These are phyloP conservation scores for Sugiyamaella smithiae DNA, from an alignment of 805 yeast genomes.

Conservation along the genomic window DNA sequence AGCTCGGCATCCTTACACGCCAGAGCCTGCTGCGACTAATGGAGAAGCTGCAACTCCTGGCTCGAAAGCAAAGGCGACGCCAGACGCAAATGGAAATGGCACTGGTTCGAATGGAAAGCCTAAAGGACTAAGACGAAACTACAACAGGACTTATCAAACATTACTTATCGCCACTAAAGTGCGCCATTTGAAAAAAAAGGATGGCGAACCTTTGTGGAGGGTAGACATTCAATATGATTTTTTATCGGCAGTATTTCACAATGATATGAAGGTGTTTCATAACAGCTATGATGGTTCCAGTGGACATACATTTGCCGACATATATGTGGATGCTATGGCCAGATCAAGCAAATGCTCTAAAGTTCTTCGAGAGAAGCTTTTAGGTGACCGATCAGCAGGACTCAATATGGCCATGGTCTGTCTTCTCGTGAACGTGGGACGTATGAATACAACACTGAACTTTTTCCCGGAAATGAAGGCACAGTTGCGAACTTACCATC, in stretches of 20 bases:
- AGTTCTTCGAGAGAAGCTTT: slow-evolving; percentile 72
- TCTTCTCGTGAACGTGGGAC: slow-evolving; percentile 82
- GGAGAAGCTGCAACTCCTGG: too few relatives aligned
- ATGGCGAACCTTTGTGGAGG: slow-evolving; percentile 91
- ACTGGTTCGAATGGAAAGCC: background rate
- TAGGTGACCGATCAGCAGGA: slow-evolving; percentile 59
- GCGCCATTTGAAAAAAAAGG: slow-evolving; percentile 67
- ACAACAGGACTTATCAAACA: slow-evolving; percentile 23
- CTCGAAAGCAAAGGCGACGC: too few relatives aligned
- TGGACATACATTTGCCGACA: slow-evolving; percentile 73
- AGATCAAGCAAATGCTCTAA: slow-evolving; percentile 81
- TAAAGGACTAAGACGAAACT: slow-evolving; percentile 4
- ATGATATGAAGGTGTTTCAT: slow-evolving; percentile 63
- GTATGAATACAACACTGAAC: slow-evolving; percentile 92
- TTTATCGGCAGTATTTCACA: slow-evolving; percentile 59
- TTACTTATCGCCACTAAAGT: slow-evolving; percentile 34
- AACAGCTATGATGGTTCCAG: slow-evolving; percentile 37
- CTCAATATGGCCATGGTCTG: slow-evolving; percentile 77
- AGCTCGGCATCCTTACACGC: too few relatives aligned
- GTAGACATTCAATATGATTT: slow-evolving; percentile 84
- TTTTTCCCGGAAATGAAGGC: slow-evolving; percentile 94
- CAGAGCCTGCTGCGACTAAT: too few relatives aligned
- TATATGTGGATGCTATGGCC: slow-evolving; percentile 77
- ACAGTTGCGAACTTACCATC: slow-evolving; percentile 86
- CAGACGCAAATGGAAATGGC: background rate